These are phyloP conservation scores for Cyberlindnera suaveolens DNA, from an alignment of 805 yeast species.

Conservation along the genomic window DNA sequence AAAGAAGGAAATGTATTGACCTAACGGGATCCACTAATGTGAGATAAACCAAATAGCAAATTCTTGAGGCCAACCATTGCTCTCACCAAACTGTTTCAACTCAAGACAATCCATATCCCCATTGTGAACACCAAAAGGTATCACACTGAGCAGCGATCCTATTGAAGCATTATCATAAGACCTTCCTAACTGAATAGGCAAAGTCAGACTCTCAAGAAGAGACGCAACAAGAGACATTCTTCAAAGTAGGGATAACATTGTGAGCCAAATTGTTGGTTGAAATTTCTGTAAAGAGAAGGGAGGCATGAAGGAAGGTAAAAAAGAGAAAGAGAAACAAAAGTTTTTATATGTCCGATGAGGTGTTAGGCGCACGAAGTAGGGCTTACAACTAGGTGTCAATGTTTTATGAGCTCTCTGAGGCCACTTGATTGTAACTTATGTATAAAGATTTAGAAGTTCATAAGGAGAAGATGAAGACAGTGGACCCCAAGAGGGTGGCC, in stretches of 20 bases:
- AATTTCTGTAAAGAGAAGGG: conserved; percentile 23
- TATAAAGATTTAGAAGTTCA: conserved; percentile 1
- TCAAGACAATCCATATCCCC: conserved; percentile 20
- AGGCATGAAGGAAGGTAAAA: neutral
- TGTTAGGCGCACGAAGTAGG: too few species aligned
- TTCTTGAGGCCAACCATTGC: conserved; percentile 26
- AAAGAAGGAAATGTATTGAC: conserved; percentile 23
- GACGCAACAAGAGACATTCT: conserved; percentile 12
- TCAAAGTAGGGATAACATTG: conserved; percentile 13
- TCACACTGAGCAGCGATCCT: too few species aligned
- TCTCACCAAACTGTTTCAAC: conserved; percentile 28
- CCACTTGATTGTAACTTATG: too few species aligned
- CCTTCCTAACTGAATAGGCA: conserved; percentile 32
- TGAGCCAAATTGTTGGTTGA: conserved; percentile 21
- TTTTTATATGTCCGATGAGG: too few species aligned
- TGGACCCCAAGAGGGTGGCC: conserved; percentile 33
- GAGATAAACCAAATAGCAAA: conserved; percentile 15
- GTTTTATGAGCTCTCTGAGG: too few species aligned
- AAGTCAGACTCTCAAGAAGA: conserved; percentile 10
- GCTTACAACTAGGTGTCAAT: too few species aligned
- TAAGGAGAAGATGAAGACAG: conserved; percentile 14
- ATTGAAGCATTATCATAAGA: neutral
- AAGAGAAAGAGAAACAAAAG: too few species aligned
- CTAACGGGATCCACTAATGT: conserved; percentile 30
- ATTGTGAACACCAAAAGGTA: too few species aligned